These are phyloP conservation scores for Amanita rimosa DNA, from an alignment of 768 basidiomycete genomes.

Conservation along the genomic window DNA sequence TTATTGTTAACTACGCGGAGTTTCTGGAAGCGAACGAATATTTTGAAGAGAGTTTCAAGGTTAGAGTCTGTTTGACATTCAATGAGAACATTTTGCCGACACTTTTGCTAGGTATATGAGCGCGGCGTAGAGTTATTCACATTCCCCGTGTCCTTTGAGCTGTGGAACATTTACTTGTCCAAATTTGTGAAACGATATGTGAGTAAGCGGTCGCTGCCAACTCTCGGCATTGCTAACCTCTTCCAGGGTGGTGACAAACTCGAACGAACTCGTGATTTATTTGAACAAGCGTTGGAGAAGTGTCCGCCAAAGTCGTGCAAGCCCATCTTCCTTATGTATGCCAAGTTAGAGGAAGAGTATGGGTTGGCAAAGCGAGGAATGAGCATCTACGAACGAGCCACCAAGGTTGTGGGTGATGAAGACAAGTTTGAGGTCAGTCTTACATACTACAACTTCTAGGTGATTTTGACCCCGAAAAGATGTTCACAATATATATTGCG, in stretches of 20 bases:
- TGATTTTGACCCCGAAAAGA: constrained; percentile 30
- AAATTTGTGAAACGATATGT: constrained; percentile 98
- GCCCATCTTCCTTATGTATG: constrained; percentile 91
- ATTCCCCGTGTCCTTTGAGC: constrained; percentile 95
- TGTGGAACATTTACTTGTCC: constrained; percentile 97
- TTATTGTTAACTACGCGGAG: constrained; percentile 93
- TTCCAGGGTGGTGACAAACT: constrained; percentile 82
- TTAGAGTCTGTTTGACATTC: constrained; percentile 14
- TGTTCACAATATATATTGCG: constrained; percentile 95
- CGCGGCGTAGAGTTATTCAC: constrained; percentile 96
- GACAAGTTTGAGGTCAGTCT: constrained; percentile 86
- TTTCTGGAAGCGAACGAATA: constrained; percentile 98
- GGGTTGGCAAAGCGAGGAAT: constrained; percentile 95
- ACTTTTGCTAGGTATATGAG: constrained; percentile 66
- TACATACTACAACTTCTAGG: neutral
- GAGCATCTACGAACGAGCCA: constrained; percentile 91
- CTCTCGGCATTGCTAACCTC: constrained; percentile 4
- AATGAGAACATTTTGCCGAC: constrained; percentile 7
- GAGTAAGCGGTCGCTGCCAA: constrained; percentile 19
- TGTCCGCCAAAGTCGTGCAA: constrained; percentile 94
- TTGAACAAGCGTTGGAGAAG: constrained; percentile 95
- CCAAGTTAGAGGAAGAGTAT: constrained; percentile 89
- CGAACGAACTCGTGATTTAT: constrained; percentile 93
- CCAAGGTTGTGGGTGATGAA: constrained; percentile 71
- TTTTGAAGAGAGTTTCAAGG: constrained; percentile 98